Conservation (phyloP, 306 rosid genomes). For the Fragaria nilgerrensis region DNA sequence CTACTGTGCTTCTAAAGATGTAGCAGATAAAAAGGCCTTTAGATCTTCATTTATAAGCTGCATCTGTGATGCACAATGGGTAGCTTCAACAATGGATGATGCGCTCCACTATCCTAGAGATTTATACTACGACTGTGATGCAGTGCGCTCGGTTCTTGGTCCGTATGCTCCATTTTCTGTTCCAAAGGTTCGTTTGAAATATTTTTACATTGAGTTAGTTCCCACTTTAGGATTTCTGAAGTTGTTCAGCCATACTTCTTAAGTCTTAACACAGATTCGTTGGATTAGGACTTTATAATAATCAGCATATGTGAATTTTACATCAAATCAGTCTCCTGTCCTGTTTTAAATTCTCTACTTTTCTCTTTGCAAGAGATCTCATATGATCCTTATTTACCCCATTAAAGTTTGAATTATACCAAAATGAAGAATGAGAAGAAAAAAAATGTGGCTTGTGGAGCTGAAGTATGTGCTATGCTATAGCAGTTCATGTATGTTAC, state of each 20-base stretch:
- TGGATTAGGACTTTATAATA: not conserved
- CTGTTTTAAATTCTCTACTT: not conserved
- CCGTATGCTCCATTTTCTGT: conserved; percentile 71
- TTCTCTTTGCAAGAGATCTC: not conserved
- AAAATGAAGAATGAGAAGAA: not conserved
- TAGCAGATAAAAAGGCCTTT: conserved; percentile 45
- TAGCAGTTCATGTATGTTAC: not conserved
- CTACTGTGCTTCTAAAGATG: conserved; percentile 43
- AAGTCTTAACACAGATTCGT: no score
- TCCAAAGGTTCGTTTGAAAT: conserved; percentile 70
- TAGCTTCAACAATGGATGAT: conserved; percentile 61
- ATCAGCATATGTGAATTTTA: not conserved
- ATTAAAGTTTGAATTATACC: not conserved
- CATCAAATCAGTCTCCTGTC: not conserved
- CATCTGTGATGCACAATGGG: conserved; percentile 72
- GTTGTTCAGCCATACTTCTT: not conserved
- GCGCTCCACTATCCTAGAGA: conserved; percentile 76
- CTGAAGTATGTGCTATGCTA: not conserved
- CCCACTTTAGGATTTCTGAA: not conserved
- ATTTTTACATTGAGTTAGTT: not conserved
- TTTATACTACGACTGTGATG: conserved; percentile 68
- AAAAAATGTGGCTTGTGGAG: not conserved
- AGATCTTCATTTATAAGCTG: conserved; percentile 64
- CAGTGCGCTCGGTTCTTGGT: conserved; percentile 68
- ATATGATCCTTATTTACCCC: not conserved